phyloP scores from a whole-genome alignment of 2,329 filamentous ascomycete genomes.

The Hymenoscyphus scutula region DNA sequence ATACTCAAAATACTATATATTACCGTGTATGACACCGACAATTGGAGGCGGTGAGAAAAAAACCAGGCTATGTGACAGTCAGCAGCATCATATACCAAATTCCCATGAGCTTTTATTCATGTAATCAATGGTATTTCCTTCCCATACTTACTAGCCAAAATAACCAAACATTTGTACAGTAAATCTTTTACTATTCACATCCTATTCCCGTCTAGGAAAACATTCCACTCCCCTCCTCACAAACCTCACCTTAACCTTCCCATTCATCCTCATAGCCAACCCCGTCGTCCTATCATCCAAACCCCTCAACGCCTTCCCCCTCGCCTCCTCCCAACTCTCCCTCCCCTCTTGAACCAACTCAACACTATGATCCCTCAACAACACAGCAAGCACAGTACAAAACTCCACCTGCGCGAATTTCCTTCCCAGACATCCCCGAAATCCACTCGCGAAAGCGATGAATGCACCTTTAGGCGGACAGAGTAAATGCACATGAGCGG shows the following conservation, averaged over 20 bases:
- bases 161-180: not conserved
- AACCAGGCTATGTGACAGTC: not conserved
- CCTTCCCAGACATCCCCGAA: conserved; percentile 38
- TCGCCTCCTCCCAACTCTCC: conserved; percentile 17
- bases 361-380: conserved; percentile 23
- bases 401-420: conserved; percentile 38
- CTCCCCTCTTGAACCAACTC: conserved; percentile 22
- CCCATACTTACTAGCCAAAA: not conserved
- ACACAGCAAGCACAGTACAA: conserved; percentile 29
- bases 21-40: not conserved
- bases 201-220: conserved; percentile 15
- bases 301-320: conserved; percentile 16
- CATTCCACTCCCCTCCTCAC: conserved; percentile 23
- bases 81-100: not conserved
- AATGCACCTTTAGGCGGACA: conserved; percentile 34
- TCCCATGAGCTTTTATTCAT: not conserved
- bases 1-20: not conserved
- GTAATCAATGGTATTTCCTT: not conserved
- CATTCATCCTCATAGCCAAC: conserved; percentile 21
- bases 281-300: conserved; percentile 18
- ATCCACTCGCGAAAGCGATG: conserved; percentile 35
- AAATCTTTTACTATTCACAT: not conserved
- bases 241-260: conserved; percentile 25
- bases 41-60: not conserved
- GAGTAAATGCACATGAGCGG: conserved; percentile 14